Evolutionary conservation across 2,329 filamentous ascomycete species (phyloP).

Genomic region (Dactylellina sp.): DNA sequence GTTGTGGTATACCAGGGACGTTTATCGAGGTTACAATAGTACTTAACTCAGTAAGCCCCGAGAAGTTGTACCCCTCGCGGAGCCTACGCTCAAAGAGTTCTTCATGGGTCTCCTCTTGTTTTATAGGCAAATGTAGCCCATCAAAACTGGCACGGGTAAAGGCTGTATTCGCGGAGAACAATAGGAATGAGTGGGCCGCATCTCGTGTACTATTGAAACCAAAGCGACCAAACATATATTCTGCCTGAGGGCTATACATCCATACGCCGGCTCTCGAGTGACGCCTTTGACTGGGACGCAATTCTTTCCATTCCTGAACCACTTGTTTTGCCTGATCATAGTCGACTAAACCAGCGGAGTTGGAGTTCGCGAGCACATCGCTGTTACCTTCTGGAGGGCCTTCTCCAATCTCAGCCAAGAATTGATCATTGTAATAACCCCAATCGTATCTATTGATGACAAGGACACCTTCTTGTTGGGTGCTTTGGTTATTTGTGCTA

Average conservation of each 20-base stretch:
- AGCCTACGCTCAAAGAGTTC: conserved; percentile 30
- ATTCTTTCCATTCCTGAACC: conserved; percentile 44
- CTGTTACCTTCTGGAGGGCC: conserved; percentile 1
- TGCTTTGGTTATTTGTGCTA: conserved; percentile 52
- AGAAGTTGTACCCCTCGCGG: conserved; percentile 22
- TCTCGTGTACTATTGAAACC: conserved; percentile 19
- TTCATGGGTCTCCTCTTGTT: conserved; percentile 11
- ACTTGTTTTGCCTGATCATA: conserved; percentile 29
- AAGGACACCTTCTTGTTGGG: conserved; percentile 37
- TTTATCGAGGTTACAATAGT: neutral
- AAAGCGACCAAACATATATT: conserved; percentile 53
- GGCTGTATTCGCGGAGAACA: conserved; percentile 20
- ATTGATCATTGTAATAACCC: conserved; percentile 42
- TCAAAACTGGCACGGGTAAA: conserved; percentile 19
- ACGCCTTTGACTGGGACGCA: conserved; percentile 27
- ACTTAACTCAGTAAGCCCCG: conserved; percentile 13
- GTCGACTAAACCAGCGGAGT: conserved; percentile 51
- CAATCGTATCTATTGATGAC: conserved; percentile 57
- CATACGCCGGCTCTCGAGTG: conserved; percentile 21
- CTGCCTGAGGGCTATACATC: conserved; percentile 50
- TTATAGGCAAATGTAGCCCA: conserved; percentile 5
- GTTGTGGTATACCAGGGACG: neutral
- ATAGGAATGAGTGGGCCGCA: conserved; percentile 30
- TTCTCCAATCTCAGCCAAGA: conserved; percentile 25
- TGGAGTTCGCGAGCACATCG: conserved; percentile 19